Evolutionary conservation across 1,139 yeast species (phyloP).

Genomic region (Candida sp.): DNA sequence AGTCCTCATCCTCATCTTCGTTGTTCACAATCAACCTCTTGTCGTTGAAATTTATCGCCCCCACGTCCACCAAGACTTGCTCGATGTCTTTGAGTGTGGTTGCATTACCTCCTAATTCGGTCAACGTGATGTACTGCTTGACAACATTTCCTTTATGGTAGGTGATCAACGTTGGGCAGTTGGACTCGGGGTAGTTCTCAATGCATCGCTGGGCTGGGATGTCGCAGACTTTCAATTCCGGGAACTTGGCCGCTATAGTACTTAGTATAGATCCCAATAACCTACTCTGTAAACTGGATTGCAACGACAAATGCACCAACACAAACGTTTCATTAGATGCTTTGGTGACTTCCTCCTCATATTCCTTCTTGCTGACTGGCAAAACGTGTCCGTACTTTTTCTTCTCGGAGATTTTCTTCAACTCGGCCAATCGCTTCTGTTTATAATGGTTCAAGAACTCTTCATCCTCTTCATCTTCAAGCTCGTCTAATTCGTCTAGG

Average conservation of each 20-base stretch:
- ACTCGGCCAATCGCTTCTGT: slow-evolving; percentile 74
- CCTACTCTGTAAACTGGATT: slow-evolving; percentile 75
- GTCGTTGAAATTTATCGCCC: slow-evolving; percentile 70
- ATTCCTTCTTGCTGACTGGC: slow-evolving; percentile 86
- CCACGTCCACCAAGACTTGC: slow-evolving; percentile 62
- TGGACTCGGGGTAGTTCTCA: slow-evolving; percentile 87
- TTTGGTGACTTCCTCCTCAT: slow-evolving; percentile 82
- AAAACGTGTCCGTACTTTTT: slow-evolving; percentile 79
- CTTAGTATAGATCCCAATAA: slow-evolving; percentile 60
- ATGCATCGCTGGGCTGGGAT: slow-evolving; percentile 89
- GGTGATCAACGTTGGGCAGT: slow-evolving; percentile 89
- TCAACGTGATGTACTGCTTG: slow-evolving; percentile 79
- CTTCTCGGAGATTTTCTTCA: slow-evolving; percentile 60
- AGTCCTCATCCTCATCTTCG: slow-evolving; percentile 56
- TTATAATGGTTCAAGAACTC: slow-evolving; percentile 76
- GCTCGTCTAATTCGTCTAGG: slow-evolving; percentile 77
- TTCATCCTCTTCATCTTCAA: slow-evolving; percentile 83
- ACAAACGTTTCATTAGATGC: slow-evolving; percentile 69
- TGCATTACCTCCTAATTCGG: slow-evolving; percentile 84
- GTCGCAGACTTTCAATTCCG: slow-evolving; percentile 91
- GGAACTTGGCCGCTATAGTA: slow-evolving; percentile 57
- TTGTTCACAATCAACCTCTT: slow-evolving; percentile 66
- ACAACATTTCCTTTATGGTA: slow-evolving; percentile 78
- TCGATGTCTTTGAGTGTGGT: slow-evolving; percentile 74
- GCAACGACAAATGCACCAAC: slow-evolving; percentile 76